Evolutionary conservation across 257 asterid genomes (phyloP).

Genomic region (Schizonepeta tenuifolia): DNA sequence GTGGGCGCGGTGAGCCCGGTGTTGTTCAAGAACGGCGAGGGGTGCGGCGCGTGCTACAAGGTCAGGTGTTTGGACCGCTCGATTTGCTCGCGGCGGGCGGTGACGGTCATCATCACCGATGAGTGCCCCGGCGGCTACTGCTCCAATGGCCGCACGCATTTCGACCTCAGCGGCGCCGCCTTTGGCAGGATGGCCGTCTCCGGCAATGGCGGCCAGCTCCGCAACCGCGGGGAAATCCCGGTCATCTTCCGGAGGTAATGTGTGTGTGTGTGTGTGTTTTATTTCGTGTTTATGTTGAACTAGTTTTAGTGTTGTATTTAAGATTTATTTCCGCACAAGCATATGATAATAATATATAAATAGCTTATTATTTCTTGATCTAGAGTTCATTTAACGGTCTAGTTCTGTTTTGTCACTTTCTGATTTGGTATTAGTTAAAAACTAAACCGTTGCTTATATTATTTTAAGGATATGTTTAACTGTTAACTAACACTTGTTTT

Average conservation of each 20-base stretch:
- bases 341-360: no score
- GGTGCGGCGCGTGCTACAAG: constrained; percentile 96
- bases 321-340: no score
- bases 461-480: constrained; percentile 14
- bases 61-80: constrained; percentile 84
- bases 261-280: no score
- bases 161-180: constrained; percentile 98
- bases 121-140: constrained; percentile 95
- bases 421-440: constrained; percentile 24
- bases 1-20: constrained; percentile 99
- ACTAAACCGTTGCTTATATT: neutral
- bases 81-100: constrained; percentile 88
- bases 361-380: no score
- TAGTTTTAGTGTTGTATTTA: no score
- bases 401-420: constrained; percentile 53
- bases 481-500: constrained; percentile 28
- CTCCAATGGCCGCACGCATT: constrained; percentile 63
- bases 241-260: constrained; percentile 78
- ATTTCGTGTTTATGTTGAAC: no score
- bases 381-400: constrained; percentile 47
- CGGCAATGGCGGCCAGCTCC: constrained; percentile 72
- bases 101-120: constrained; percentile 87
- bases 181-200: constrained; percentile 86
- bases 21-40: constrained; percentile 85
- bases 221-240: constrained; percentile 83